Evolutionary conservation across 1,284 basidiomycete species (phyloP).

Genomic region (Irpex sp.): DNA sequence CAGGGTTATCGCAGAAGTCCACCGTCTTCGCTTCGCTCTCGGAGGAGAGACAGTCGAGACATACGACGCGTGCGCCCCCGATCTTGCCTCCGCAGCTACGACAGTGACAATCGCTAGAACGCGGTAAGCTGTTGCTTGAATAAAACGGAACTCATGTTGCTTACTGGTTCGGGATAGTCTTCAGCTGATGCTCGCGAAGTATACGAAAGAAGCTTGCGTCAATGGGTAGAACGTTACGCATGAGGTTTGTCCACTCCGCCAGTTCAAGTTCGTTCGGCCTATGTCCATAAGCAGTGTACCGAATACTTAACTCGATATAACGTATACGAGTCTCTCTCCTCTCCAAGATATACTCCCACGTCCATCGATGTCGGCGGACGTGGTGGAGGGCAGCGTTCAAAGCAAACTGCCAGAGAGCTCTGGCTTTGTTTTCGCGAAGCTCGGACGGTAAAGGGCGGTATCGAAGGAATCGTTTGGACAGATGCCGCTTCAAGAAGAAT

Average conservation of each 20-base stretch:
- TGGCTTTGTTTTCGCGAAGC: slow-evolving; percentile 1
- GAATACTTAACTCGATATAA: slow-evolving; percentile 12
- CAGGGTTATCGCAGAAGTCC: slow-evolving; percentile 20
- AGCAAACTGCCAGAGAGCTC: slow-evolving; percentile 8
- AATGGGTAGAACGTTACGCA: slow-evolving; percentile 4
- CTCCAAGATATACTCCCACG: slow-evolving; percentile 10
- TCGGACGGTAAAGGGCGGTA: slow-evolving; percentile 1
- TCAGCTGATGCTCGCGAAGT: slow-evolving; percentile 8
- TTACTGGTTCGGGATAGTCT: slow-evolving; percentile 18
- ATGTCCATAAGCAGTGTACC: slow-evolving; percentile 11
- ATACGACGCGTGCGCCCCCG: slow-evolving; percentile 20
- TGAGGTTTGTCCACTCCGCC: slow-evolving; percentile 3
- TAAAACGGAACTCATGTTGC: not conserved
- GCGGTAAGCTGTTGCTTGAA: not conserved
- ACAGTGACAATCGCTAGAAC: slow-evolving; percentile 17
- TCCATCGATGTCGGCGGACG: slow-evolving; percentile 2
- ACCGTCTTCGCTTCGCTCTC: slow-evolving; percentile 13
- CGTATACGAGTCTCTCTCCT: slow-evolving; percentile 12
- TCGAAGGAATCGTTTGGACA: slow-evolving; percentile 3
- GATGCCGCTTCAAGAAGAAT: slow-evolving; percentile 5
- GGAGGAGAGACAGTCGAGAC: slow-evolving; percentile 19
- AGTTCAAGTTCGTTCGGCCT: slow-evolving; percentile 6
- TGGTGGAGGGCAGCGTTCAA: slow-evolving; percentile 1
- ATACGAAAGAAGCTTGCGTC: slow-evolving; percentile 13
- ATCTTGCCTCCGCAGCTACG: slow-evolving; percentile 17